Conservation (phyloP, 768 basidiomycete species). For the Crucibulum laeve region DNA sequence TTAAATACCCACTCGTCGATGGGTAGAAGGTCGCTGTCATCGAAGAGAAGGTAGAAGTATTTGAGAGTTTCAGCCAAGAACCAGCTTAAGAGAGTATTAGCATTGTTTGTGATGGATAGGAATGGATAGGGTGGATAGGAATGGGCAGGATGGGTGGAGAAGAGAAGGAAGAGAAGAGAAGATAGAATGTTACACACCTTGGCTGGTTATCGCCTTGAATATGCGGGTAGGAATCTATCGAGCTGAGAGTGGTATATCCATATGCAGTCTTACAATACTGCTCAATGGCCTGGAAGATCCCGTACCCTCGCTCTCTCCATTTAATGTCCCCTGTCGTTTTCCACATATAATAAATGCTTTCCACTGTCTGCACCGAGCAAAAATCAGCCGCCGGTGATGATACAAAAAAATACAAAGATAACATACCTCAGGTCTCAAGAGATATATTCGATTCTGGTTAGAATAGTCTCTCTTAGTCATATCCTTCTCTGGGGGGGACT, state of each 20-base stretch:
- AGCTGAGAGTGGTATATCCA: slow-evolving; percentile 54
- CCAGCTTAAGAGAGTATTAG: slow-evolving; percentile 11
- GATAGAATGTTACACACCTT: slow-evolving; percentile 44
- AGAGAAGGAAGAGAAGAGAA: neutral
- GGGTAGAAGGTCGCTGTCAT: slow-evolving; percentile 46
- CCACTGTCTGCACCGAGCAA: slow-evolving; percentile 49
- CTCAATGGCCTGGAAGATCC: slow-evolving; percentile 53
- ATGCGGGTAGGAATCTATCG: slow-evolving; percentile 35
- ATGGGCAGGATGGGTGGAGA: too few relatives aligned
- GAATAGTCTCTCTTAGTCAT: slow-evolving; percentile 47
- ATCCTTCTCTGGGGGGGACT: slow-evolving; percentile 20
- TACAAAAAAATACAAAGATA: slow-evolving; percentile 36
- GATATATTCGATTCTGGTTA: slow-evolving; percentile 34
- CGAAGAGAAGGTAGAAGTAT: slow-evolving; percentile 65
- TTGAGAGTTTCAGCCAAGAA: slow-evolving; percentile 41
- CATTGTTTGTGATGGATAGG: neutral
- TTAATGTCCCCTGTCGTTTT: slow-evolving; percentile 56
- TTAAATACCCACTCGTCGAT: slow-evolving; percentile 59
- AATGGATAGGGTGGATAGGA: too few relatives aligned
- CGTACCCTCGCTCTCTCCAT: slow-evolving; percentile 74
- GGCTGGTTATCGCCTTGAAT: slow-evolving; percentile 59
- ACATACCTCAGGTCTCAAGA: slow-evolving; percentile 66
- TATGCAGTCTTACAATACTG: slow-evolving; percentile 33
- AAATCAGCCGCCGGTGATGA: neutral
- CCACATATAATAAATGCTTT: slow-evolving; percentile 69